Evolutionary conservation across 2,329 filamentous ascomycete species (phyloP), one percentile per base, ranked within the genome.

Genomic region (Lachnellula hyalina): DNA sequence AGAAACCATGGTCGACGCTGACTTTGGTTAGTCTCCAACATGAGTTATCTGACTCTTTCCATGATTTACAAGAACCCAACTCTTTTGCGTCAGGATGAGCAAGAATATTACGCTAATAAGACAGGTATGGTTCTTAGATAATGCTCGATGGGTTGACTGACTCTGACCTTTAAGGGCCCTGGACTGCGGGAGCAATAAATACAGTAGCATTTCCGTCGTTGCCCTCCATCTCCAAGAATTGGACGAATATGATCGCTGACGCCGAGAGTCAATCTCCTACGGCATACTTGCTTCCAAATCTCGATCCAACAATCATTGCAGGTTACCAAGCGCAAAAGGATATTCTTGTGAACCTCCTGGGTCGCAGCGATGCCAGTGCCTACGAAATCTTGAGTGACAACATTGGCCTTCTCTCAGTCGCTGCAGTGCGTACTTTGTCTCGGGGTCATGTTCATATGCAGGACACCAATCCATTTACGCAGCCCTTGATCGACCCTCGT

Each of bases 371-470:
- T 47, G 61, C 60, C 50, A 59, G 63, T 21, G 63, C 59, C 1
- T 65, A 59, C n/a, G 63, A 65, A 47, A 51, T 66, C 4, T 50
- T 65, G 41, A 62, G 60, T 19, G 54, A 65, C 44, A 63, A 63
- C 28, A 45, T 61, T 46, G 62, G 63, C 9, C 57, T 63, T 40
- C 55, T 63, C 23, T 59, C 62, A 38, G 58, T 65, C 19, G 54
- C 63, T 1, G 69, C 78, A 46, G 76, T 77, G 55, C 84, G 75
- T 54, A 68, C 83, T 0, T 78, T 82, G 64, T 81, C 79, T 1
- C 75, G 81, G 1, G 83, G 83, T 1, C 74, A 72, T 49, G 76
- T 82, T 49, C 82, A 86, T 68, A 81, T 85, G 56, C 65, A 68
- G 5, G 71, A 72, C 1, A 54, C 70, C 1, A 70, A 75, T 32